Evolutionary conservation across 345 rosid genomes (phyloP), one percentile per base, ranked within the genome.

Genomic region (Lepidium didymum): DNA sequence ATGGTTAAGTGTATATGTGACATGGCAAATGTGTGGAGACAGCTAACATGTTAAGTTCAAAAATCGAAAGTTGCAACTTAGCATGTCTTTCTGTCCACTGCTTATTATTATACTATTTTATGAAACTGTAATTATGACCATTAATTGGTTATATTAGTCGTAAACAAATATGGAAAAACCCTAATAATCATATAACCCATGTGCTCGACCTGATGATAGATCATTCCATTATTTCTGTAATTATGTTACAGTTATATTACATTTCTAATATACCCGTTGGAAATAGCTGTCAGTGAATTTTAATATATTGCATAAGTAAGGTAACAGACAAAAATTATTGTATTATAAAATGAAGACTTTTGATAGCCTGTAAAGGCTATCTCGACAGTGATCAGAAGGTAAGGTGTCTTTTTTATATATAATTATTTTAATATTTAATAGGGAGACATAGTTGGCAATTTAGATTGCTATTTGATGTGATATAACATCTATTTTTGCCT

Each of bases 11-110:
- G 31, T 4, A 27, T 27, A 27, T 27, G 5, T 57, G 61, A 51
- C 13, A 37, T 65, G 46, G 66, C 54, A 65, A 58, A 56, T 64
- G 51, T 56, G 46, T 29, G 12, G 47, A 65, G 67, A 73, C 72
- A 66, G 72, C 77, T 66, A 66, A 38, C 67, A 58, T 58, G 67
- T 35, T 67, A 7, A 41, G 72, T 73, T 65, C 77, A 14, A 64
- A 36, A 64, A 47, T 7, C 66, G 50, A 47, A 43, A 50, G 21
- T 73, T 59, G 72, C 62, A 67, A 74, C 73, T 59, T 67, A 62
- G 62, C 63, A 74, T 74, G 77, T 74, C 77, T 67, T 67, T 60
- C 56, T 74, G 73, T 74, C 67, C 46, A 65, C 47, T 23, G 1
- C 6, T 72, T 34, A 8, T 31, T 60, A 37, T 50, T 7, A 43